Base-by-base conservation (phyloP, 805 yeast species). In the Wickerhamiella siamensis region DNA sequence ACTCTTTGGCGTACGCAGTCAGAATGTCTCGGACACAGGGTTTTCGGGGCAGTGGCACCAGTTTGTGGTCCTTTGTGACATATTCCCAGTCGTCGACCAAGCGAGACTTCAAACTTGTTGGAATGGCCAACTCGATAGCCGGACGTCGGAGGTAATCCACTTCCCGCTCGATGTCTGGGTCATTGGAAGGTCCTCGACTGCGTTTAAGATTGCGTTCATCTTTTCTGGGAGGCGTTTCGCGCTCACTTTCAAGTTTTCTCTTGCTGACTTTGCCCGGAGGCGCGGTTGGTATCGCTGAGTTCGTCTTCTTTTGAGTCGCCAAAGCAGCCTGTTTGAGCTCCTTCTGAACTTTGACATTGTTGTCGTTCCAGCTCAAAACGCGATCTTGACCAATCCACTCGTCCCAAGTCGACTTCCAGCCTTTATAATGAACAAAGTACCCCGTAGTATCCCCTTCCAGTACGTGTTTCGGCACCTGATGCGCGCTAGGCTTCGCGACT, bases 361-460 rank as follows among this genome's bases (percentile, higher is more conserved):
- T 94, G 24, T 74, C 78, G 39, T 71, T 80, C 54, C 67, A 68
- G 47, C 75, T 79, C 53, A 83, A 64, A 4, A 88, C 70, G 29
- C 97, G 63, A 32, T 74, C 77, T 5, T 61, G 59, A 1, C 72
- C 70, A 1, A 88, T 88, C 98, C 98, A 88, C 59, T 88, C 98
- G 57, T 88, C 97, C 95, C 95, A 88, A 44, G 86, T 77, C 15
- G 78, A 61, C 54, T 87, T 88, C 98, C 98, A 88, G 2, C 98
- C 97, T 51, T 79, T 80, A 60, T 88, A 88, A 56, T 91, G 98
- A 15, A 88, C 74, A 50, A 67, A 77, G 60, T 75, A 87, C 24
- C 76, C 67, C 17, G 51, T 50, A 33, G 60, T 62, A 16, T 52
- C 58, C 21, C 63, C 68, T 15, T 51, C 59, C 1, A 24, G 17